phyloP scores from a whole-genome alignment of 345 rosid genomes.

The Passiflora organensis region DNA sequence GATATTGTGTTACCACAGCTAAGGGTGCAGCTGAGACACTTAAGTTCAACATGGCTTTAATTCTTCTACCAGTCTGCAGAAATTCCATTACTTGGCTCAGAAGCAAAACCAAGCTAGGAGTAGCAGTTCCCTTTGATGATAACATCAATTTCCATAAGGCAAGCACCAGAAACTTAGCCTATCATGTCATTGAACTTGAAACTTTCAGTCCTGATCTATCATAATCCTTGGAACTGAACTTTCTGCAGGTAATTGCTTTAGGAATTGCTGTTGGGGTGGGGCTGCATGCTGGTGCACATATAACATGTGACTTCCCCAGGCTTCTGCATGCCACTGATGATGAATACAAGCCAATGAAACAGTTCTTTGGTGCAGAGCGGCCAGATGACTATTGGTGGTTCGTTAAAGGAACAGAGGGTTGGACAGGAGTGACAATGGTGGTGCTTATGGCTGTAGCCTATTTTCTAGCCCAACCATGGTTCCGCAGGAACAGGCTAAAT shows the following conservation, averaged over 20 bases:
- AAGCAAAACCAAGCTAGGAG: slow-evolving; percentile 53
- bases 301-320: slow-evolving; percentile 78
- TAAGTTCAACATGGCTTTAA: slow-evolving; percentile 84
- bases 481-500: slow-evolving; percentile 53
- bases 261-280: slow-evolving; percentile 62
- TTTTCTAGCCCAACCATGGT: slow-evolving; percentile 68
- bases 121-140: slow-evolving; percentile 62
- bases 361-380: slow-evolving; percentile 49
- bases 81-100: slow-evolving; percentile 78
- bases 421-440: slow-evolving; percentile 73
- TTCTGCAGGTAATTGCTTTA: slow-evolving; percentile 26
- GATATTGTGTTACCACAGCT: slow-evolving; percentile 69
- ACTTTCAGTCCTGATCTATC: no score
- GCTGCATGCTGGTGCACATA: slow-evolving; percentile 55
- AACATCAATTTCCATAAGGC: slow-evolving; percentile 85
- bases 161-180: background rate
- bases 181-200: no score
- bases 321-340: slow-evolving; percentile 58
- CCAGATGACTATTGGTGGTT: slow-evolving; percentile 76
- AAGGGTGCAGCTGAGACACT: slow-evolving; percentile 76
- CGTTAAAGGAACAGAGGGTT: slow-evolving; percentile 61
- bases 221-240: no score
- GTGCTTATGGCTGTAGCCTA: slow-evolving; percentile 62
- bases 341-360: slow-evolving; percentile 56
- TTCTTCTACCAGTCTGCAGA: slow-evolving; percentile 72